Base-by-base conservation (phyloP, 1,284 basidiomycete genomes). In the Boletellus dicymbophilus region DNA sequence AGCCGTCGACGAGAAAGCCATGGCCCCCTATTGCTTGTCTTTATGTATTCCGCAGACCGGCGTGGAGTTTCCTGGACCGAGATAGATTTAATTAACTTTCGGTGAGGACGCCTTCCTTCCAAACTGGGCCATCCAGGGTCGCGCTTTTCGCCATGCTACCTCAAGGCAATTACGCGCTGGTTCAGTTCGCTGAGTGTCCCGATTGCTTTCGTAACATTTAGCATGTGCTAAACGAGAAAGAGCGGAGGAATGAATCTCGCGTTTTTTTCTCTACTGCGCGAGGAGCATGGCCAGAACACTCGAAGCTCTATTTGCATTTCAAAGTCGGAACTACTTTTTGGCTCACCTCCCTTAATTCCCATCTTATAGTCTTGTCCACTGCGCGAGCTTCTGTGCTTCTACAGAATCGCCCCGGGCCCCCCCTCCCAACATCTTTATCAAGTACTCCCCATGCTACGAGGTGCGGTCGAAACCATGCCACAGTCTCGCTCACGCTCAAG, bases 161-260 rank as follows among this genome's bases (percentile, higher is more conserved):
- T 61, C 68, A 61, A 70, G 64, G 68, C 68, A 62, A 59, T 56
- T 69, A 70, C 59, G 64, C 68, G 63, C 64, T 68, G 63, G 66
- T 33, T 68, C 64, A 62, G 51, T 68, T 66, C 68, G 64, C 68
- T 69, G 68, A 59, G 65, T 69, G 52, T 44, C 53, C 56, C 64
- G 63, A 67, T 64, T 49, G 44, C 54, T 54, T 67, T 58, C 63
- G 64, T 68, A 67, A 67, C 60, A 25, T 53, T 44, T 51, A 46
- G 55, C 62, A 57, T 68, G 66, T 69, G 59, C 61, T 54, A 45
- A 57, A 46, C 56, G 53, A 62, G 51, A 67, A 62, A 68, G 51
- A 28, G 50, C 61, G 53, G 58, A 64, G 55, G 65, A 67, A 70
- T 70, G 68, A 65, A 70, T 69, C 64, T 70, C 67, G 56, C 65